phyloP scores from a whole-genome alignment of 2,329 filamentous ascomycete species.

The Gaeumannomyces sp. region DNA sequence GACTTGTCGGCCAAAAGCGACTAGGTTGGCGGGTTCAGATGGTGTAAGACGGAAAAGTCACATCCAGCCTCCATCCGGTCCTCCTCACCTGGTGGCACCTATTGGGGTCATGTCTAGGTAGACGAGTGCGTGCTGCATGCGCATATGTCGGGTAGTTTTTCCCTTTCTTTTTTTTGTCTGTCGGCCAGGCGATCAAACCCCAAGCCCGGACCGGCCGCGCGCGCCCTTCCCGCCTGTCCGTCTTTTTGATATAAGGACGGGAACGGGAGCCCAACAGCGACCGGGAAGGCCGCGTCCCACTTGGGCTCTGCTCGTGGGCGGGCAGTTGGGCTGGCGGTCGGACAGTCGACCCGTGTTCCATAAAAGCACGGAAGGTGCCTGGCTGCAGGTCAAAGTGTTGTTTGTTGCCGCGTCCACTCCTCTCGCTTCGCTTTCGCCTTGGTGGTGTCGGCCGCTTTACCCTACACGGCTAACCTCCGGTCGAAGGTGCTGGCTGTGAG shows the following conservation, averaged over 20 bases:
- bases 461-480: neutral
- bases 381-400: neutral
- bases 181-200: too few relatives aligned
- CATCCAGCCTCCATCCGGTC: neutral
- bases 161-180: too few relatives aligned
- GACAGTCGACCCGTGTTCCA: neutral
- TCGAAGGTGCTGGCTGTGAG: neutral
- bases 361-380: too few relatives aligned
- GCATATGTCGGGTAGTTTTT: too few relatives aligned
- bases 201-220: neutral
- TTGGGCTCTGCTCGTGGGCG: neutral
- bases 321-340: neutral
- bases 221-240: too few relatives aligned
- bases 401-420: neutral
- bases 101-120: too few relatives aligned
- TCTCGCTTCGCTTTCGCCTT: neutral
- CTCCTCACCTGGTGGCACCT: too few relatives aligned
- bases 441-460: neutral
- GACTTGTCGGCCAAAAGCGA: neutral
- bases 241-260: neutral
- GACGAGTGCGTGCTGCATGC: too few relatives aligned
- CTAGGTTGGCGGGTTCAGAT: too few relatives aligned
- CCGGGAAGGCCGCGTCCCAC: too few relatives aligned
- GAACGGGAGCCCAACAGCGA: neutral
- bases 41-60: neutral